Conservation (phyloP, 2,329 filamentous ascomycete genomes). For the Endoconidiophora polonica region DNA sequence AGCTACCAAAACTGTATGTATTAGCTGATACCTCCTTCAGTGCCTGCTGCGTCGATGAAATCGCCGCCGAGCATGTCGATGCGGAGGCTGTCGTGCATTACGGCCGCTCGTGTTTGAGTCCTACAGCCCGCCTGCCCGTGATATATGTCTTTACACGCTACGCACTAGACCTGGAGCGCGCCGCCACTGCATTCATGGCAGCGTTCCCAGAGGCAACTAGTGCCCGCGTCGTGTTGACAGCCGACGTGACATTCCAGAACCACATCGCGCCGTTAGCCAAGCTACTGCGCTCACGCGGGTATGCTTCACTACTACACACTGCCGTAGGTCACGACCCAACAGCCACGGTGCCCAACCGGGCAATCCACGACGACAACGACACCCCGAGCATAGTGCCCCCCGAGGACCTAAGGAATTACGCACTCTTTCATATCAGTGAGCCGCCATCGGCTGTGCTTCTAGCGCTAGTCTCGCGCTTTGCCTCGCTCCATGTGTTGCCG, state of each 20-base stretch:
- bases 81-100: slow-evolving; percentile 92
- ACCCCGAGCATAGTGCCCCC: slow-evolving; percentile 21
- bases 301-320: slow-evolving; percentile 51
- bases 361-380: slow-evolving; percentile 10
- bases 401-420: slow-evolving; percentile 44
- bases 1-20: slow-evolving; percentile 50
- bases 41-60: slow-evolving; percentile 90
- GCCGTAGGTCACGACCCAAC: slow-evolving; percentile 61
- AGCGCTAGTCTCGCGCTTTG: slow-evolving; percentile 68
- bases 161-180: slow-evolving; percentile 43
- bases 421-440: slow-evolving; percentile 71
- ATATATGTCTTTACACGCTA: slow-evolving; percentile 79
- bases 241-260: slow-evolving; percentile 72
- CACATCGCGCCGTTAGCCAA: slow-evolving; percentile 47
- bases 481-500: slow-evolving; percentile 61
- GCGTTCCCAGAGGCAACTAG: slow-evolving; percentile 48
- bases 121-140: slow-evolving; percentile 71
- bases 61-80: slow-evolving; percentile 83
- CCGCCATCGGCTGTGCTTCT: slow-evolving; percentile 71
- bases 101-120: slow-evolving; percentile 78
- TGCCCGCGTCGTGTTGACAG: slow-evolving; percentile 58
- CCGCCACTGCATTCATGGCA: slow-evolving; percentile 42
- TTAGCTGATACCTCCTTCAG: slow-evolving; percentile 94
- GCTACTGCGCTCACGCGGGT: slow-evolving; percentile 45
- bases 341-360: slow-evolving; percentile 67